Conservation (phyloP, 106 monocot genomes). For the Acanthochlamys bracteata region DNA sequence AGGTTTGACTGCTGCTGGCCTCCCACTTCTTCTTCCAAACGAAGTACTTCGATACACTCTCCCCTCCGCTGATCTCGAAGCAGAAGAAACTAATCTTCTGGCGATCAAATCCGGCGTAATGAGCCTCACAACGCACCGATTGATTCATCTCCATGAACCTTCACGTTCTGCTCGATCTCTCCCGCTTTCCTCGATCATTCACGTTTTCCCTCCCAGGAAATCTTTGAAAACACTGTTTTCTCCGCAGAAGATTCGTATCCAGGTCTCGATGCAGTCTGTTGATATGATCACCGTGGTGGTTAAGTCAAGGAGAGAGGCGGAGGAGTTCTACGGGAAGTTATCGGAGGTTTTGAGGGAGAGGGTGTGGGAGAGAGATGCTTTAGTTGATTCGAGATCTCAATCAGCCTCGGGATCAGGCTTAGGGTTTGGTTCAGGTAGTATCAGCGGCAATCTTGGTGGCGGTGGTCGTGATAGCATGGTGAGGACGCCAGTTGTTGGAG, state of each 20-base stretch:
- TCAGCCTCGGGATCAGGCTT: too few relatives aligned
- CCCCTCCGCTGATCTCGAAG: constrained; percentile 51
- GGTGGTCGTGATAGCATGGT: constrained; percentile 10
- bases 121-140: constrained; percentile 82
- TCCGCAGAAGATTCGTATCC: constrained; percentile 40
- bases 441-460: background rate
- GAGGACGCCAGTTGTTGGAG: constrained; percentile 68
- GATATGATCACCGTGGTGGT: constrained; percentile 46
- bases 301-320: constrained; percentile 51
- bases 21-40: constrained; percentile 44
- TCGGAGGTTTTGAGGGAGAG: constrained; percentile 45
- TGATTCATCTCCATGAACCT: constrained; percentile 55
- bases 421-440: too few relatives aligned
- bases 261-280: constrained; percentile 31
- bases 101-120: constrained; percentile 49
- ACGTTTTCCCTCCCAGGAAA: constrained; percentile 62
- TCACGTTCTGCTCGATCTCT: constrained; percentile 36
- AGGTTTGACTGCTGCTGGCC: constrained; percentile 57
- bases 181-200: constrained; percentile 50
- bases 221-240: background rate
- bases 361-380: constrained; percentile 42
- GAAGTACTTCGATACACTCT: constrained; percentile 66
- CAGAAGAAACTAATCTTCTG: constrained; percentile 36
- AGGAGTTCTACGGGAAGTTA: constrained; percentile 49
- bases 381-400: constrained; percentile 1